Conservation (phyloP, 139 green algal species). For the Coccomyxa sp. region DNA sequence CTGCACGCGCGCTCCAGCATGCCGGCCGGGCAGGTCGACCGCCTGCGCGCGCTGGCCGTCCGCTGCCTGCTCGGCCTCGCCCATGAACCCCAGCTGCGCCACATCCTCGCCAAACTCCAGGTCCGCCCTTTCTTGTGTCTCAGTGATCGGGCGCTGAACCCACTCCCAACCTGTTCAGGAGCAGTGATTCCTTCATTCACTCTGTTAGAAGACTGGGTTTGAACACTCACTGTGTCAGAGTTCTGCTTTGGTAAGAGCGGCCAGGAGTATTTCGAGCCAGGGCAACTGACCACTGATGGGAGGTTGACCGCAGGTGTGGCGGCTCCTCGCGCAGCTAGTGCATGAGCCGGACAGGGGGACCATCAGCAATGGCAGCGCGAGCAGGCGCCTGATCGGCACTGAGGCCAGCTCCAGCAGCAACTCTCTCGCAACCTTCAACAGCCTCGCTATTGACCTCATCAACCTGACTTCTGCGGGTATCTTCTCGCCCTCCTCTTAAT, state of each 20-base stretch:
- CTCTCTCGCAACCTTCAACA: neutral
- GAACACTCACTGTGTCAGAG: too few species aligned
- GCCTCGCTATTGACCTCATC: neutral
- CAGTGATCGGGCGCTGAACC: neutral
- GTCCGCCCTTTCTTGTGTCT: slow-evolving; percentile 15
- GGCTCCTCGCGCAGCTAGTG: neutral
- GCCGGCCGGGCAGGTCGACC: slow-evolving; percentile 17
- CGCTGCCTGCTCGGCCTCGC: slow-evolving; percentile 46
- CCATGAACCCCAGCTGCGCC: slow-evolving; percentile 46
- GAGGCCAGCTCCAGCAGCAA: neutral
- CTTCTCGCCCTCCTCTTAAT: too few species aligned
- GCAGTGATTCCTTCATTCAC: neutral
- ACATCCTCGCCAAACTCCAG: slow-evolving; percentile 71
- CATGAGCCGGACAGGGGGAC: neutral
- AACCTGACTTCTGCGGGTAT: neutral
- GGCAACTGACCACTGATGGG: neutral
- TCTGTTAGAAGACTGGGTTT: too few species aligned
- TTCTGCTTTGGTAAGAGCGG: neutral
- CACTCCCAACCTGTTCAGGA: neutral
- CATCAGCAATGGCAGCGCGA: neutral
- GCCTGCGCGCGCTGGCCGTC: slow-evolving; percentile 40
- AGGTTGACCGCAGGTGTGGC: neutral
- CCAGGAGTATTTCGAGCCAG: neutral
- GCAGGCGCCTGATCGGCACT: too few species aligned
- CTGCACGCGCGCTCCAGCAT: slow-evolving; percentile 34